A percentile compares a stretch with the other conserved stretches of the same genome.
Conservation (phyloP, 2,329 filamentous ascomycete genomes). For the Sclerotinia sclerotiorum region DNA sequence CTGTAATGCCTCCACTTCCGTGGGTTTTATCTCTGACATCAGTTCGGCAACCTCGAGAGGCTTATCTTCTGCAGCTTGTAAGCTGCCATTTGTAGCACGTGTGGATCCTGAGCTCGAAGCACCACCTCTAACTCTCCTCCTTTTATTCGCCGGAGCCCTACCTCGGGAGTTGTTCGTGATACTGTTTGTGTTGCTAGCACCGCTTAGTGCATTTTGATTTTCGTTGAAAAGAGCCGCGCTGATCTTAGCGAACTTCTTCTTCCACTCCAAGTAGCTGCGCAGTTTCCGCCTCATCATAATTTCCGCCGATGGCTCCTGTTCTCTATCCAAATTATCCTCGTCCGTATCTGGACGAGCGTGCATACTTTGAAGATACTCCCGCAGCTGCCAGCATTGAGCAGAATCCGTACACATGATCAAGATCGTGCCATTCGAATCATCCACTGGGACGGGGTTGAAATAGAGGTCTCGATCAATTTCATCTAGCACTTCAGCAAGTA, state of each 20-base stretch:
- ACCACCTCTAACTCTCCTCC: slow-evolving; percentile 80
- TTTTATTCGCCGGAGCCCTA: slow-evolving; percentile 77
- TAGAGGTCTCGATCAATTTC: slow-evolving; percentile 92
- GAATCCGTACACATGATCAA: slow-evolving; percentile 94
- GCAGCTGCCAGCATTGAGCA: slow-evolving; percentile 80
- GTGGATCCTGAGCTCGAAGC: slow-evolving; percentile 58
- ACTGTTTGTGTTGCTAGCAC: slow-evolving; percentile 57
- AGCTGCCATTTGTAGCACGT: slow-evolving; percentile 70
- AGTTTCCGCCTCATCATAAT: slow-evolving; percentile 91
- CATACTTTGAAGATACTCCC: slow-evolving; percentile 91
- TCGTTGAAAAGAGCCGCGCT: slow-evolving; percentile 76
- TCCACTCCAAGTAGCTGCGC: slow-evolving; percentile 86
- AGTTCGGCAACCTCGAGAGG: slow-evolving; percentile 78
- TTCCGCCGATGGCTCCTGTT: slow-evolving; percentile 67
- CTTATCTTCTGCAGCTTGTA: slow-evolving; percentile 78
- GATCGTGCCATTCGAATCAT: slow-evolving; percentile 88
- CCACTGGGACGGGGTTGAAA: slow-evolving; percentile 71
- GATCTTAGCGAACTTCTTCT: slow-evolving; percentile 81
- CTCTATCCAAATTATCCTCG: slow-evolving; percentile 48
- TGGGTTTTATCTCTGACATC: slow-evolving; percentile 80
- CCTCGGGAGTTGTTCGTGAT: slow-evolving; percentile 48
- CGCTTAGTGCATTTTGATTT: slow-evolving; percentile 73
- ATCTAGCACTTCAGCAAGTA: slow-evolving; percentile 84
- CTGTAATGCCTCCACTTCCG: slow-evolving; percentile 70
- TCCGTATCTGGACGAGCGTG: slow-evolving; percentile 58